phyloP scores from a whole-genome alignment of 257 asterid species.

The Forsythia viridissima region DNA sequence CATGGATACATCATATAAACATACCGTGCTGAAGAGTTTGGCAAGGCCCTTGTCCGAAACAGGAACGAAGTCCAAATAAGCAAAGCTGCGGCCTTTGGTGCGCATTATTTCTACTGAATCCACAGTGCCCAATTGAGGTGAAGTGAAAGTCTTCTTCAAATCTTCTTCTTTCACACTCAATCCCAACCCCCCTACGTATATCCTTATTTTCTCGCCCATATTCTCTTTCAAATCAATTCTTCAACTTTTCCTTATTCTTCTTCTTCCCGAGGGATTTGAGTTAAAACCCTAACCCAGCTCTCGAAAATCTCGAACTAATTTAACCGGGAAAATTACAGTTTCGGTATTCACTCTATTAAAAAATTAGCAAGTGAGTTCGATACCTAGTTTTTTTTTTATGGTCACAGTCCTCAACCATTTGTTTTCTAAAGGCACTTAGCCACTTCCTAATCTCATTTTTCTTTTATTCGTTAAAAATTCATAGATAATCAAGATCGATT shows the following conservation, averaged over 20 bases:
- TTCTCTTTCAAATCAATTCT: neutral
- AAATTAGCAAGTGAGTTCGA: neutral
- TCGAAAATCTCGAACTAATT: too few relatives aligned
- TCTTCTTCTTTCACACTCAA: conserved; percentile 56
- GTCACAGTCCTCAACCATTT: too few relatives aligned
- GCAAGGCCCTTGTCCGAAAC: conserved; percentile 83
- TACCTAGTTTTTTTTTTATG: neutral
- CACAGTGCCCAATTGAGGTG: conserved; percentile 74
- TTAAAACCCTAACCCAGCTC: neutral
- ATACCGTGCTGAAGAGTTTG: conserved; percentile 87
- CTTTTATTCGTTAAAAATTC: too few relatives aligned
- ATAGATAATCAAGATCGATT: too few relatives aligned
- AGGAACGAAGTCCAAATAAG: conserved; percentile 69
- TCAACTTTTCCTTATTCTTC: neutral
- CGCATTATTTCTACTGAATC: conserved; percentile 73
- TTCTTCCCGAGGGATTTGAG: neutral
- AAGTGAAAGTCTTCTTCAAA: conserved; percentile 66
- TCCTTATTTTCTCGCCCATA: conserved; percentile 51
- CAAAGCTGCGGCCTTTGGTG: conserved; percentile 82
- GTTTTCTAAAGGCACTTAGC: too few relatives aligned
- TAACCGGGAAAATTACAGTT: too few relatives aligned
- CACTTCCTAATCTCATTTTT: too few relatives aligned
- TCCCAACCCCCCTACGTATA: conserved; percentile 82
- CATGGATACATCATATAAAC: neutral
- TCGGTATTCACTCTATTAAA: too few relatives aligned